These are phyloP conservation scores for Ustilago tritici DNA, from an alignment of 1,284 basidiomycete genomes.

Conservation along the genomic window DNA sequence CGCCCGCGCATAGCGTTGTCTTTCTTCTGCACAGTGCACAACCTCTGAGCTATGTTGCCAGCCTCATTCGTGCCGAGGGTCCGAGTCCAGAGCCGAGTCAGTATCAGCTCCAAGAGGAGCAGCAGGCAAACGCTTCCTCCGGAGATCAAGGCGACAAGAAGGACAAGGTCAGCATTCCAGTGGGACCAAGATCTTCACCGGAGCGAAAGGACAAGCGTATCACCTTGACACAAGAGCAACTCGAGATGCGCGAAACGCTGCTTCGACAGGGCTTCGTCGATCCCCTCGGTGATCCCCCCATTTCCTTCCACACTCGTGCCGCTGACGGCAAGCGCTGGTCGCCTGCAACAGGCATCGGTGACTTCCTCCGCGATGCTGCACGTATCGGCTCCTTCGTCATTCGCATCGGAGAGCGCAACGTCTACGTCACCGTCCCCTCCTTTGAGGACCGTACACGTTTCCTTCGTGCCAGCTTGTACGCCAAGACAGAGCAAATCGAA, in stretches of 20 bases:
- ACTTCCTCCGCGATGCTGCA: slow-evolving; percentile 61
- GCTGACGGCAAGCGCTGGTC: slow-evolving; percentile 61
- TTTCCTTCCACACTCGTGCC: slow-evolving; percentile 59
- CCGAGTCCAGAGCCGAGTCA: slow-evolving; percentile 51
- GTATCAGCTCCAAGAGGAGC: slow-evolving; percentile 27
- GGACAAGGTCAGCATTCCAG: slow-evolving; percentile 26
- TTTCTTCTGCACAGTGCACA: slow-evolving; percentile 60
- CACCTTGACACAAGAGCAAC: slow-evolving; percentile 31
- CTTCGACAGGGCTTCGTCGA: slow-evolving; percentile 51
- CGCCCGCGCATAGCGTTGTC: slow-evolving; percentile 59
- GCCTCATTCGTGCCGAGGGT: slow-evolving; percentile 58
- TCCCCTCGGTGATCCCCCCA: slow-evolving; percentile 55
- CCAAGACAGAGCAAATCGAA: slow-evolving; percentile 60
- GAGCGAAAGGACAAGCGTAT: slow-evolving; percentile 43
- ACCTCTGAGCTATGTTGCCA: slow-evolving; percentile 61
- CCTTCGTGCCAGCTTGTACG: slow-evolving; percentile 49
- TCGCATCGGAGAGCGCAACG: slow-evolving; percentile 53
- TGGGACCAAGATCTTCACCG: slow-evolving; percentile 31
- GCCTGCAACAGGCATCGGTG: slow-evolving; percentile 62
- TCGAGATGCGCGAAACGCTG: slow-evolving; percentile 45
- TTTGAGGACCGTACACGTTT: slow-evolving; percentile 63
- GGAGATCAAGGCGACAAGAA: neutral
- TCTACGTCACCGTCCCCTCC: slow-evolving; percentile 56
- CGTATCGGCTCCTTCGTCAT: slow-evolving; percentile 60
- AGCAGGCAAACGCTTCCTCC: neutral